A percentile compares a stretch with the other conserved stretches of the same genome.
These are phyloP conservation scores for Amanita subjunquillea DNA, from an alignment of 768 basidiomycete species.

Conservation along the genomic window DNA sequence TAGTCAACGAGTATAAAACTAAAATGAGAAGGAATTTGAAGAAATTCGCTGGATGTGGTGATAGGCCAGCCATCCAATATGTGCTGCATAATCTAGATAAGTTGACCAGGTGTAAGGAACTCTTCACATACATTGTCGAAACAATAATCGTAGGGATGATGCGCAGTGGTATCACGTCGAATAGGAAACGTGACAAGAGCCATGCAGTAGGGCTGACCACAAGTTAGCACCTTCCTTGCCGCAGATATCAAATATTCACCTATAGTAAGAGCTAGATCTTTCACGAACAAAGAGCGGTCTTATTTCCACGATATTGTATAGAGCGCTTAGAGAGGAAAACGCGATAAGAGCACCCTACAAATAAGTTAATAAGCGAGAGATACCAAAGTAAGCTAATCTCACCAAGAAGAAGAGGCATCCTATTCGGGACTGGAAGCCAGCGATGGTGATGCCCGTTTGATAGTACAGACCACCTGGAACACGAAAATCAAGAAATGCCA, in stretches of 20 bases:
- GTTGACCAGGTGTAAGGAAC: background rate
- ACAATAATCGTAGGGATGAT: slow-evolving; percentile 85
- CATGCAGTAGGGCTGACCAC: slow-evolving; percentile 69
- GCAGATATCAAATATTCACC: slow-evolving; percentile 27
- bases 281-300: slow-evolving; percentile 87
- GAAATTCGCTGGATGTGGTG: slow-evolving; percentile 67
- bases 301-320: slow-evolving; percentile 80
- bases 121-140: slow-evolving; percentile 58
- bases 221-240: background rate
- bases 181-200: slow-evolving; percentile 80
- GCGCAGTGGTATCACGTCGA: slow-evolving; percentile 84
- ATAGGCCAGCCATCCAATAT: slow-evolving; percentile 95
- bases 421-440: slow-evolving; percentile 91
- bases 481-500: background rate
- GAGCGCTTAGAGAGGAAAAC: slow-evolving; percentile 82
- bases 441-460: slow-evolving; percentile 69
- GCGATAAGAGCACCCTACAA: slow-evolving; percentile 78
- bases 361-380: slow-evolving; percentile 1
- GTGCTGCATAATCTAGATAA: slow-evolving; percentile 29
- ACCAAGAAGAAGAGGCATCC: slow-evolving; percentile 93
- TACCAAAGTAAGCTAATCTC: slow-evolving; percentile 5
- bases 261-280: slow-evolving; percentile 77
- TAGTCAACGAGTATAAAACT: slow-evolving; percentile 72
- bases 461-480: slow-evolving; percentile 73
- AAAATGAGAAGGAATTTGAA: slow-evolving; percentile 95